Percentiles rank a stretch among this genome's conserved stretches.
Conservation (phyloP, 495 filamentous ascomycete species). For the Xylaria venustula region DNA sequence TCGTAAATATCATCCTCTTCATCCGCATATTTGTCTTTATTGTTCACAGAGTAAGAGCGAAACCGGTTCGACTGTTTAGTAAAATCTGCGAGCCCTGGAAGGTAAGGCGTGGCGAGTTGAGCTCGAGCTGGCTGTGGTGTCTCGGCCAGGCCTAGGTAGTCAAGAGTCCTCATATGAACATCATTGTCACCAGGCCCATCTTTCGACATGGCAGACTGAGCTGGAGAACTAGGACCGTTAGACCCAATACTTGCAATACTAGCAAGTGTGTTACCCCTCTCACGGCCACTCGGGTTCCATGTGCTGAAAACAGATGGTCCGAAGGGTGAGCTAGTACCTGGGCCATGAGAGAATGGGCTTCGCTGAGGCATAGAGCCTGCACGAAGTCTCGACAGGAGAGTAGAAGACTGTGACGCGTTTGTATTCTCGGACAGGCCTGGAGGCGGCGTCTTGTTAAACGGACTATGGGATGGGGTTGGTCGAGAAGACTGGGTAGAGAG, state of each 20-base stretch:
- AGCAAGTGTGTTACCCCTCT: conserved; percentile 78
- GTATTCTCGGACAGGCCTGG: conserved; percentile 66
- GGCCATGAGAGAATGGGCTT: conserved; percentile 61
- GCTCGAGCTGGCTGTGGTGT: conserved; percentile 81
- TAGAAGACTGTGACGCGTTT: conserved; percentile 58
- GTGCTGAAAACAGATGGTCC: conserved; percentile 87
- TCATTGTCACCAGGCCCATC: conserved; percentile 86
- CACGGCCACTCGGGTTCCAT: conserved; percentile 70
- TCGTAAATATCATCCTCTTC: conserved; percentile 80
- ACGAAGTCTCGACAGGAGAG: conserved; percentile 80
- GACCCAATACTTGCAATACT: conserved; percentile 72
- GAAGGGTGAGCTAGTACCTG: conserved; percentile 64
- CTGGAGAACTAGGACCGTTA: conserved; percentile 85
- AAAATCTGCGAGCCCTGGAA: conserved; percentile 74
- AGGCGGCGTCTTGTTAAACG: conserved; percentile 74
- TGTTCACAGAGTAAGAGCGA: conserved; percentile 96
- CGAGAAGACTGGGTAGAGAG: conserved; percentile 79
- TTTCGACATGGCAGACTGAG: conserved; percentile 83
- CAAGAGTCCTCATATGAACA: conserved; percentile 82
- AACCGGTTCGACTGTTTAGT: conserved; percentile 82
- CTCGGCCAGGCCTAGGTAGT: conserved; percentile 93
- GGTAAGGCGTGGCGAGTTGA: conserved; percentile 68
- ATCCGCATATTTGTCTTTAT: conserved; percentile 95
- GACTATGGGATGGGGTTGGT: conserved; percentile 86
- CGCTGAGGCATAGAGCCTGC: conserved; percentile 96